Conservation (phyloP, 345 rosid genomes). For the Diplotaxis tenuifolia region DNA sequence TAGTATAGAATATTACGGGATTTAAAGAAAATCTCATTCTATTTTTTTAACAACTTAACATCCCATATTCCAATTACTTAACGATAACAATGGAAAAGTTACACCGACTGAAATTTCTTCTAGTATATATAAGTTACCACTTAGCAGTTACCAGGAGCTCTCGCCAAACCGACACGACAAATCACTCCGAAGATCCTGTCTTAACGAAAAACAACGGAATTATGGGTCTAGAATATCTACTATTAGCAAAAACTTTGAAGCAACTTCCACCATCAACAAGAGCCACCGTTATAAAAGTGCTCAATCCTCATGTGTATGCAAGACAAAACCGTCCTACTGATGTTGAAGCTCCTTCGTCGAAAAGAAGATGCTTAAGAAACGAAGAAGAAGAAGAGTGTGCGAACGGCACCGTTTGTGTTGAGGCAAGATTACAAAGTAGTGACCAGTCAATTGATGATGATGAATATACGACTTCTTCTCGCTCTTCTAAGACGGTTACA, state of each 20-base stretch:
- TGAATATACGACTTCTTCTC: not conserved
- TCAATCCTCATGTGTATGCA: not conserved
- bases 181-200: not conserved
- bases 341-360: not conserved
- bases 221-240: too few species aligned
- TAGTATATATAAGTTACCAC: not conserved
- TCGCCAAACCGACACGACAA: not conserved
- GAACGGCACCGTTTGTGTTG: constrained; percentile 3
- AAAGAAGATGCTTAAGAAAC: not conserved
- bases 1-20: not conserved
- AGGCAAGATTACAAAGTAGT: constrained; percentile 44
- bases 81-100: not conserved
- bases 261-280: not conserved
- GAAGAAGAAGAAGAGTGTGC: not conserved
- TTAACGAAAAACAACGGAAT: not conserved
- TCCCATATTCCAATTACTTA: not conserved
- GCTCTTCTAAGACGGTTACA: not conserved
- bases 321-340: not conserved
- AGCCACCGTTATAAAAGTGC: not conserved
- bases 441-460: constrained; percentile 11
- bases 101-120: not conserved
- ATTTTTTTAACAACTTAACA: not conserved
- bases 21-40: not conserved
- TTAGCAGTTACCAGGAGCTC: not conserved
- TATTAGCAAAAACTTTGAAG: too few species aligned